Conservation (phyloP, 768 basidiomycete species). For the Dacryopinax spathularia region DNA sequence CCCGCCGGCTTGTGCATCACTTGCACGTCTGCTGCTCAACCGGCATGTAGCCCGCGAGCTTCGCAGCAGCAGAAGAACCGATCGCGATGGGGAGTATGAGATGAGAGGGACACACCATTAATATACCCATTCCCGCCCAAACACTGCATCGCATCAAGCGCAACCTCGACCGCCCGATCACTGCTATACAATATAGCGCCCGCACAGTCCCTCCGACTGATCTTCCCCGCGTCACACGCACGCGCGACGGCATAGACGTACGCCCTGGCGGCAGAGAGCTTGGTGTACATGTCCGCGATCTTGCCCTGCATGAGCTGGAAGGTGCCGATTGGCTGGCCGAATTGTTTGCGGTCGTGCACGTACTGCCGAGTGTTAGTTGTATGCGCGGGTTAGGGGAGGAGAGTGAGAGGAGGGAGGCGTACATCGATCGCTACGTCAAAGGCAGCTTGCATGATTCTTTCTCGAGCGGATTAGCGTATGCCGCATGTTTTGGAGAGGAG, state of each 20-base stretch:
- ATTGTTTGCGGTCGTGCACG: slow-evolving; percentile 86
- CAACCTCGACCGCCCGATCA: slow-evolving; percentile 81
- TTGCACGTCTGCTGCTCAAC: too few relatives aligned
- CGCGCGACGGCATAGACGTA: slow-evolving; percentile 89
- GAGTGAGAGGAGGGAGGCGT: neutral
- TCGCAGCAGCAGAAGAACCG: too few relatives aligned
- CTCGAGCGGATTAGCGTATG: neutral
- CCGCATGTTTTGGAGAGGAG: neutral
- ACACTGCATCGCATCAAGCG: slow-evolving; percentile 84
- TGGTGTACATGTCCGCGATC: slow-evolving; percentile 83
- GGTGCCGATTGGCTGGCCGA: slow-evolving; percentile 70
- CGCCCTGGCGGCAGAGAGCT: slow-evolving; percentile 69
- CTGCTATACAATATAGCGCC: slow-evolving; percentile 89
- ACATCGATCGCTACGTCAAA: slow-evolving; percentile 67
- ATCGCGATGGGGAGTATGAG: neutral
- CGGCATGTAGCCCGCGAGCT: too few relatives aligned
- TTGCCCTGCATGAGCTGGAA: slow-evolving; percentile 94
- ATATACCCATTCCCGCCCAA: slow-evolving; percentile 93
- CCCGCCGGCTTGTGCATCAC: too few relatives aligned
- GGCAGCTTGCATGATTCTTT: slow-evolving; percentile 80
- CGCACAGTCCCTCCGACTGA: slow-evolving; percentile 80
- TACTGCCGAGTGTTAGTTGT: slow-evolving; percentile 29
- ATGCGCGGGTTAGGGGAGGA: neutral
- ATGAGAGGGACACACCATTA: slow-evolving; percentile 47
- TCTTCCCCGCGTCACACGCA: slow-evolving; percentile 66